Conservation (phyloP, 768 basidiomycete species). For the Podaxis carcinomalis region DNA sequence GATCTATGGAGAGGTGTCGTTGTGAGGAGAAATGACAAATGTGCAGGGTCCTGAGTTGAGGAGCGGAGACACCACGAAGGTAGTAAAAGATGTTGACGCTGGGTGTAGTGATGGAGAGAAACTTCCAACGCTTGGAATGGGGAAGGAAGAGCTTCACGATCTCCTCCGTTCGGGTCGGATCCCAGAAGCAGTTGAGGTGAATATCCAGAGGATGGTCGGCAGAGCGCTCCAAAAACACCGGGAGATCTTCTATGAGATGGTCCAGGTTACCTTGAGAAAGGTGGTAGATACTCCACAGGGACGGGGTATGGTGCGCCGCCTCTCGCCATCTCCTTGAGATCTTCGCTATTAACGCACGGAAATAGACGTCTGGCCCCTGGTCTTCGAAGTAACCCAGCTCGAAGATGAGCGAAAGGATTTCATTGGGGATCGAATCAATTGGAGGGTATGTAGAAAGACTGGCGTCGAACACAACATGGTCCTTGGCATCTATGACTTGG, state of each 20-base stretch:
- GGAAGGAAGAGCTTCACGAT: conserved; percentile 22
- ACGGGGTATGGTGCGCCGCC: conserved; percentile 23
- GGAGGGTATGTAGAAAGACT: not conserved
- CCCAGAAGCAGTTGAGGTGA: conserved; percentile 26
- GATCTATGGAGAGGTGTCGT: conserved; percentile 16
- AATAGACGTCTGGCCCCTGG: conserved; percentile 7
- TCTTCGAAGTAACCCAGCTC: conserved; percentile 18
- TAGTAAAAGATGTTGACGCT: conserved; percentile 21
- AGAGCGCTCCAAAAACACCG: conserved; percentile 22
- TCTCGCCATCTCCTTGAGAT: conserved; percentile 22
- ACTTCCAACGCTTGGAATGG: conserved; percentile 24
- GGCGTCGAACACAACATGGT: not conserved
- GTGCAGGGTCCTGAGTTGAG: conserved; percentile 20
- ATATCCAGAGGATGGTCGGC: conserved; percentile 25
- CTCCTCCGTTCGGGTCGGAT: conserved; percentile 13
- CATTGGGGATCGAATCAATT: conserved; percentile 25
- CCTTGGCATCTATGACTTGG: not conserved
- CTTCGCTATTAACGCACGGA: conserved; percentile 11
- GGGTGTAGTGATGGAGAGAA: conserved; percentile 21
- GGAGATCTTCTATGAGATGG: conserved; percentile 18
- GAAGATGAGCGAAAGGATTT: conserved; percentile 24
- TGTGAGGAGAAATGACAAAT: conserved; percentile 21
- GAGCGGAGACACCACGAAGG: conserved; percentile 18
- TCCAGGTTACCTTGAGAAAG: conserved; percentile 22
- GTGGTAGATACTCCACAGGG: conserved; percentile 27